phyloP scores from a whole-genome alignment of 768 basidiomycete species.

The Lactarius quietus region DNA sequence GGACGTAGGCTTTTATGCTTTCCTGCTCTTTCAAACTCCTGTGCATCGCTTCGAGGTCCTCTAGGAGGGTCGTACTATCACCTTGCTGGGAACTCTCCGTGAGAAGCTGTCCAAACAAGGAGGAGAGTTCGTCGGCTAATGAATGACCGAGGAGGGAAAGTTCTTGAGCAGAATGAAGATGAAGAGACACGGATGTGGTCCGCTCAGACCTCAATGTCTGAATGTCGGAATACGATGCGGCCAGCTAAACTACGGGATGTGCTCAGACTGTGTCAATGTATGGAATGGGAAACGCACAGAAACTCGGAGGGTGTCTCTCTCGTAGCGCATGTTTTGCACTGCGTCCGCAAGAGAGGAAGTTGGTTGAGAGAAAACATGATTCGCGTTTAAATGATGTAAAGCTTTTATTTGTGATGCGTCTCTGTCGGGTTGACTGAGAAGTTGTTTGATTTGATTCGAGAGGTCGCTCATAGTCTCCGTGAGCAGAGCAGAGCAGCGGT shows the following conservation, averaged over 20 bases:
- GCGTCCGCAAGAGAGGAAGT: constrained; percentile 42
- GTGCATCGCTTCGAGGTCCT: constrained; percentile 80
- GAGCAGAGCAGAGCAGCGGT: too few relatives aligned
- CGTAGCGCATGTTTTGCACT: constrained; percentile 41
- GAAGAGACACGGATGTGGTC: constrained; percentile 42
- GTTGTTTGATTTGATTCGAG: constrained; percentile 43
- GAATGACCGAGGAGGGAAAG: constrained; percentile 73
- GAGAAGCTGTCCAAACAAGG: constrained; percentile 60
- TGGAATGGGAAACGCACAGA: constrained; percentile 31
- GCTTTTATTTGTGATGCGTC: constrained; percentile 35
- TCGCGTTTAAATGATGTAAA: constrained; percentile 41
- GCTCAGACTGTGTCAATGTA: constrained; percentile 32
- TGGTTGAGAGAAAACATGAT: constrained; percentile 42
- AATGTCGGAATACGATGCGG: constrained; percentile 47
- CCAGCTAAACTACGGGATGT: constrained; percentile 54
- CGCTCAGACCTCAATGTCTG: constrained; percentile 48
- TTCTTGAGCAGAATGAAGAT: constrained; percentile 64
- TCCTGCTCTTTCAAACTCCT: constrained; percentile 72
- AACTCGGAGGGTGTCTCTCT: constrained; percentile 28
- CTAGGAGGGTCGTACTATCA: constrained; percentile 61
- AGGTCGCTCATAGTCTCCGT: constrained; percentile 9
- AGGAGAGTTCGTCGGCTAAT: constrained; percentile 71
- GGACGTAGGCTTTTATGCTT: constrained; percentile 71
- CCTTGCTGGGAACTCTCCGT: constrained; percentile 50
- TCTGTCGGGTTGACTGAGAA: constrained; percentile 48